These are phyloP conservation scores for Amylocarpus encephaloides DNA, from an alignment of 2,329 filamentous ascomycete species.

Conservation along the genomic window DNA sequence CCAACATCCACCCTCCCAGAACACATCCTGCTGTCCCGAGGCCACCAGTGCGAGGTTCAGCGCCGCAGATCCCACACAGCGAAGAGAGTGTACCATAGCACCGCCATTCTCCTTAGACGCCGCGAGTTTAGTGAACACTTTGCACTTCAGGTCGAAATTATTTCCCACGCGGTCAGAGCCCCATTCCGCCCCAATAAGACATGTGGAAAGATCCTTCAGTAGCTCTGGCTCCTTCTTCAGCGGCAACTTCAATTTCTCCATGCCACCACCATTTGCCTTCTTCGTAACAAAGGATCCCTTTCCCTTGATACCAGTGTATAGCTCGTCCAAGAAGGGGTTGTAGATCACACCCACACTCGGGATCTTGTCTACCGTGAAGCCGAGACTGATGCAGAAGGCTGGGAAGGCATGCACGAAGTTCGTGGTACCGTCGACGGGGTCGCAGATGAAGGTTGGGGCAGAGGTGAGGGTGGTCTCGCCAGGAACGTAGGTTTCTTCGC, in stretches of 20 bases:
- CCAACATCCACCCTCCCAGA: conserved; percentile 82
- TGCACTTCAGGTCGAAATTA: conserved; percentile 64
- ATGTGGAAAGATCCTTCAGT: conserved; percentile 52
- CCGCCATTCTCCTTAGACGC: conserved; percentile 56
- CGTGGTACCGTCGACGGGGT: conserved; percentile 76
- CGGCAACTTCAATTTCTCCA: conserved; percentile 38
- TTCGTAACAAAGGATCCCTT: conserved; percentile 53
- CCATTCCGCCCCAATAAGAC: conserved; percentile 68
- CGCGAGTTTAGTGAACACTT: conserved; percentile 57
- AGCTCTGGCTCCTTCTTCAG: conserved; percentile 45
- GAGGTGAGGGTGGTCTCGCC: conserved; percentile 54
- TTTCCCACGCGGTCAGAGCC: conserved; percentile 60
- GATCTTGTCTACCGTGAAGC: conserved; percentile 54
- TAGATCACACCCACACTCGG: conserved; percentile 71
- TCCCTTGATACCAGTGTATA: conserved; percentile 65
- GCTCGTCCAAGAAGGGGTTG: conserved; percentile 65
- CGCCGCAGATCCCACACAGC: conserved; percentile 67
- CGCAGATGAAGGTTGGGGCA: conserved; percentile 71
- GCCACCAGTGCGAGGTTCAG: conserved; percentile 70
- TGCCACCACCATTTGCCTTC: conserved; percentile 25
- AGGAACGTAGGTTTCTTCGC: conserved; percentile 70
- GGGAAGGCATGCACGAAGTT: conserved; percentile 77
- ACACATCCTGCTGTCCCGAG: conserved; percentile 63
- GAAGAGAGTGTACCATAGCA: conserved; percentile 68
- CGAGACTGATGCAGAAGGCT: conserved; percentile 69